Base-by-base conservation (phyloP, 495 filamentous ascomycete genomes). In the Parathielavia hyrcaniae region DNA sequence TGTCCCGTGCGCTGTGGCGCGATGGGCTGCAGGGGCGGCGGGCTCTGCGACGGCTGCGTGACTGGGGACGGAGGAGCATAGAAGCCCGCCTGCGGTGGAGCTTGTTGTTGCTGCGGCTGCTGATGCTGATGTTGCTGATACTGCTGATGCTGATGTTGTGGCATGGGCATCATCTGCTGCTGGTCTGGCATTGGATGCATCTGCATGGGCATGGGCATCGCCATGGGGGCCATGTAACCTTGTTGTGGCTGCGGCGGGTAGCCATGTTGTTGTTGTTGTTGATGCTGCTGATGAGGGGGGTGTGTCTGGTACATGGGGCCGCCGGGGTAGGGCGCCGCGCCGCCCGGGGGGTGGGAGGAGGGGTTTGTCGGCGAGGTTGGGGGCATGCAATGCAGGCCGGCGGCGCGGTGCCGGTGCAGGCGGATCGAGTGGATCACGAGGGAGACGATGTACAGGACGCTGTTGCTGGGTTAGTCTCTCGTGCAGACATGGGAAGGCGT, bases 391-490 rank as follows among this genome's bases (percentile, higher is more conserved):
- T 69, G 73, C 11, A 74, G 65, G 16, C 75, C 75, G 1, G 70
- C 73, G 22, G 61, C 64, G 54, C 77, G 72, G 59, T 79, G 77
- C n/a, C 74, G 72, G 59, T 78, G 69, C 7, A 79, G 60, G 35
- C 63, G 60, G 14, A 78, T 59, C 55, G 69, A 62, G 44, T 74
- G 70, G 14, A 78, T 62, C 9, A 69, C 57, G 6, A 77, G 70
- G 14, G 74, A 68, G 51, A 69, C 50, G 19, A 77, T 30, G 50
- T 71, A 73, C 26, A 77, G 67, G 19, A 71, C 41, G 48, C 77
- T 79, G 47, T n/a, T 0, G 44, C 23, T 13, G 34, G 17, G 46
- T 46, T 14, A 48, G 36, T 6, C 16, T 1, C n/a, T n/a, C n/a
- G n/a, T n/a, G n/a, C n/a, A n/a, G n/a, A n/a, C n/a, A 36, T 35